phyloP scores from a whole-genome alignment of 441 rosid species.

The Flueggea neowawraea region DNA sequence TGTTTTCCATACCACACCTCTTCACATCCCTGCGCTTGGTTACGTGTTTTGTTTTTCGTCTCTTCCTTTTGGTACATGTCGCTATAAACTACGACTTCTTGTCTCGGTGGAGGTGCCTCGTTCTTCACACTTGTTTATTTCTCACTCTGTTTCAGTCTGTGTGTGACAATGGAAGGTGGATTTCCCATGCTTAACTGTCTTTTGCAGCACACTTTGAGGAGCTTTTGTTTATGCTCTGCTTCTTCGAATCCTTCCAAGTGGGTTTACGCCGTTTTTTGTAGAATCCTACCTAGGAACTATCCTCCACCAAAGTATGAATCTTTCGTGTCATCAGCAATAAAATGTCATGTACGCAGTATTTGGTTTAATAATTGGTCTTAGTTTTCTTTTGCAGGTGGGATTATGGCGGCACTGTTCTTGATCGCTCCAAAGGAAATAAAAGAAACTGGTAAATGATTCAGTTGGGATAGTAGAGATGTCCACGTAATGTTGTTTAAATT shows the following conservation, averaged over 20 bases:
- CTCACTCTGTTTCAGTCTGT: constrained; percentile 9
- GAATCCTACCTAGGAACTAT: constrained; percentile 67
- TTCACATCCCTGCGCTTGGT: constrained; percentile 19
- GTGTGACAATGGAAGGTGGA: constrained; percentile 51
- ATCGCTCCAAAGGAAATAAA: constrained; percentile 63
- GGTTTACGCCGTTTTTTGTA: constrained; percentile 79
- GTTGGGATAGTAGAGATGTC: too few relatives aligned
- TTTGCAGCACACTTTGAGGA: constrained; percentile 52
- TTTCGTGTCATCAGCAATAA: neutral
- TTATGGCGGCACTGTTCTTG: constrained; percentile 56
- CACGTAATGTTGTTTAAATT: too few relatives aligned
- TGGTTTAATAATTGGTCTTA: neutral
- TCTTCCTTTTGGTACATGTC: constrained; percentile 12
- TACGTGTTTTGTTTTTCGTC: neutral
- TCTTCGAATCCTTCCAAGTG: constrained; percentile 55
- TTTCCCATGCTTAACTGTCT: constrained; percentile 64
- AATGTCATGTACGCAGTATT: neutral
- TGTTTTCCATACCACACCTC: constrained; percentile 3
- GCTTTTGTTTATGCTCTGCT: constrained; percentile 43
- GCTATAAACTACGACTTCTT: constrained; percentile 15
- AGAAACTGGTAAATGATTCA: constrained; percentile 51
- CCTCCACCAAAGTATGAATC: constrained; percentile 67
- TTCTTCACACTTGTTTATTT: neutral
- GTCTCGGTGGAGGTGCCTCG: neutral
- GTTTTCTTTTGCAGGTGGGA: constrained; percentile 65